Evolutionary conservation across 169 alveolate genomes (phyloP).

Genomic region (Plasmodium fragile): DNA sequence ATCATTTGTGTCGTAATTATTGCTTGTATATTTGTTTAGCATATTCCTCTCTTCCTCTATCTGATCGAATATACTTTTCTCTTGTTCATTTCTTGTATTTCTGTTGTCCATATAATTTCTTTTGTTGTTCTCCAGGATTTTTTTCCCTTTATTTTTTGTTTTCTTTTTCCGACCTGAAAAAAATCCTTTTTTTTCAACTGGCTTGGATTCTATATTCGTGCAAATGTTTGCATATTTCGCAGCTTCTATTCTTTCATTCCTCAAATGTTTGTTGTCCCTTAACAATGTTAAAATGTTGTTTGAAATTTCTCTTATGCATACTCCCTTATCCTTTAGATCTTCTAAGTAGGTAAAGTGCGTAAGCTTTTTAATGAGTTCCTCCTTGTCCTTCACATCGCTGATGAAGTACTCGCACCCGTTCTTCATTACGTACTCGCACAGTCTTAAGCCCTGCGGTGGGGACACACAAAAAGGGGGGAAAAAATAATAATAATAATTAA

Average conservation of each 20-base stretch:
- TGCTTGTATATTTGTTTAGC: slow-evolving; percentile 21
- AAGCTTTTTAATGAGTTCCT: slow-evolving; percentile 49
- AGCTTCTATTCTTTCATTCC: slow-evolving; percentile 75
- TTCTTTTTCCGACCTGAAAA: slow-evolving; percentile 43
- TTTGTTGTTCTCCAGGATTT: slow-evolving; percentile 6
- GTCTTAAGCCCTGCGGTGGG: slow-evolving; percentile 22
- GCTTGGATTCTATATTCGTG: slow-evolving; percentile 61
- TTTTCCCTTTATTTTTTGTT: slow-evolving; percentile 17
- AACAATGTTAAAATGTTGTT: slow-evolving; percentile 43
- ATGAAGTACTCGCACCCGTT: slow-evolving; percentile 73
- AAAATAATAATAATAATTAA: neutral
- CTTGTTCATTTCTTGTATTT: slow-evolving; percentile 9
- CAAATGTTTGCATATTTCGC: slow-evolving; percentile 72
- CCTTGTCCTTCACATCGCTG: slow-evolving; percentile 68
- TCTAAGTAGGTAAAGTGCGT: slow-evolving; percentile 64
- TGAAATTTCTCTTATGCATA: slow-evolving; percentile 69
- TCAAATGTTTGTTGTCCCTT: slow-evolving; percentile 47
- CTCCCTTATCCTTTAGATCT: slow-evolving; percentile 59
- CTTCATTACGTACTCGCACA: slow-evolving; percentile 70
- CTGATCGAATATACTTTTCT: slow-evolving; percentile 34
- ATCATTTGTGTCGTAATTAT: slow-evolving; percentile 11
- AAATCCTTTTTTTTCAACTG: slow-evolving; percentile 58
- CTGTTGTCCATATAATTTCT: slow-evolving; percentile 20
- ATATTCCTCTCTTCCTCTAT: slow-evolving; percentile 53
- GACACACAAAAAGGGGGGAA: neutral